Evolutionary conservation across 2,329 filamentous ascomycete species (phyloP), one percentile per base, ranked within the genome.

Genomic region (Sporothrix sp.): DNA sequence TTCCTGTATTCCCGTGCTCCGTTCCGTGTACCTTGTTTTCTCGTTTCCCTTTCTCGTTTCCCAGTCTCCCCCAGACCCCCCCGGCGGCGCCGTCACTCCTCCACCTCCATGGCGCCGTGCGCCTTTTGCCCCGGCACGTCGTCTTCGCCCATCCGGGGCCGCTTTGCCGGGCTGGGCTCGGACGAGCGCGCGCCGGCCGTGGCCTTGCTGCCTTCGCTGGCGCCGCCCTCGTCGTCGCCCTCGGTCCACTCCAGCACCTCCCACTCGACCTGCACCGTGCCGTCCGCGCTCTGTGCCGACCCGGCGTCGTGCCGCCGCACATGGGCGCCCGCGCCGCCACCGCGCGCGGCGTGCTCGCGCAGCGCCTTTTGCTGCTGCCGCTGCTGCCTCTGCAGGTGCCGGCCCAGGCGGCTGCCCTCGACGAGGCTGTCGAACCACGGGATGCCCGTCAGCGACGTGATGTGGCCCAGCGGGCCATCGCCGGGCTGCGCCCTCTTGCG

Each of bases 391-490:
- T 73, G 61, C 74, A 81, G 65, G 85, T 72, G 46, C 75, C 80
- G 46, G 13, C 85, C 86, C 37, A 95, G 68, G 35, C 73, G 74
- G 57, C 86, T 90, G 49, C 87, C 83, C 60, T 86, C 78, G 3
- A 94, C 77, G 72, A 95, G 75, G 56, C 79, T 78, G 59, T 95
- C 87, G 58, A 95, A 91, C 87, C 88, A 95, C 0, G 88, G 85
- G 25, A 91, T 75, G 3, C 84, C 83, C 1, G 56, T 58, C 7
- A 35, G 33, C 8, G 54, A 56, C 13, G 36, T n/a, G 71, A 82
- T 87, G 3, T 80, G 81, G 40, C 86, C 72, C 14, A 20, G 20
- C 28, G 20, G 1, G 6, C 14, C 11, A 9, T 21, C 36, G 20
- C 8, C 16, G 16, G 10, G n/a, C 16, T 18, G n/a, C n/a, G 21